Base-by-base conservation (phyloP, 345 rosid species). In the Hibiscus mutabilis region DNA sequence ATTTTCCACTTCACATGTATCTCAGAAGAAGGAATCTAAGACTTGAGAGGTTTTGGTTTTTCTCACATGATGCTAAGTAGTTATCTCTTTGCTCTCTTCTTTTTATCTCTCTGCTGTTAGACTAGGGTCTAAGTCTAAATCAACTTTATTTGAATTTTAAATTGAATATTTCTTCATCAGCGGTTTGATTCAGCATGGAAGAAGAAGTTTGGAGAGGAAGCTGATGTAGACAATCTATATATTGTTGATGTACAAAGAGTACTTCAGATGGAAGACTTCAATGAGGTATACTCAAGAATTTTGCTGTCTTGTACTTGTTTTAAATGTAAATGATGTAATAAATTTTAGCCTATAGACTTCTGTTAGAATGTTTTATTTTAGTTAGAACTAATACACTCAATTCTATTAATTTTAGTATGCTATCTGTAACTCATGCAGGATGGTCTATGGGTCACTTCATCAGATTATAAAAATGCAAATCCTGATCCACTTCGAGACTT, bases 251-350 rank as follows among this genome's bases (percentile, higher is more conserved):
- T 89, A n/a, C 94, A 93, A 61, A 75, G 85, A 35, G 86, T 93
- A n/a, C 91, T 88, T 40, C 98, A 93, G 73, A 86, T 87, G 74
- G 97, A 89, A 81, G 92, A 91, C 81, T 87, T 89, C 80, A 84
- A 83, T 80, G 98, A 91, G 98, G 98, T 93, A 75, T 22, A 24
- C 25, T n/a, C 40, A 1, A 29, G 51, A 31, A 46, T 49, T 65
- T 27, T 53, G 13, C 40, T 60, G 7, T 27, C 42, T 33, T 27
- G 18, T 13, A 14, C n/a, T n/a, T 27, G 25, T 27, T 40, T 70
- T 25, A 40, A n/a, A 6, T 67, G 58, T 22, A 19, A 53, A 31
- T 31, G n/a, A 31, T 31, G 35, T 31, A 31, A 4, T 59, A 62
- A 35, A 25, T 27, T 63, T 49, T 67, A 47, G 40, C 37, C 22